phyloP scores from a whole-genome alignment of 2,329 filamentous ascomycete genomes.

The Pestalotiopsis sp. region DNA sequence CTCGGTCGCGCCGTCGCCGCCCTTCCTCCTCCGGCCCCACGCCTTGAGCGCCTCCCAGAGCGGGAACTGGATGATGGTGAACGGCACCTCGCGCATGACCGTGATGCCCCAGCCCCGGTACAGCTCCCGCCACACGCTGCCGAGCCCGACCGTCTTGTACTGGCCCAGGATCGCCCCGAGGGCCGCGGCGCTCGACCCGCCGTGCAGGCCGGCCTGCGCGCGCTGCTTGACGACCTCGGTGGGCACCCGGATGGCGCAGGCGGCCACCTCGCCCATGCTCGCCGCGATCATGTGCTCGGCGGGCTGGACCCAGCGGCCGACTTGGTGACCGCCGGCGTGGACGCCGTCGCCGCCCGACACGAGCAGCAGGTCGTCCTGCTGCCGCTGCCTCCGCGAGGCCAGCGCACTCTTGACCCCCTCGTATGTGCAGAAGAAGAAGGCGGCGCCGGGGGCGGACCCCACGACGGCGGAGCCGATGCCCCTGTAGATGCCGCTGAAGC shows the following conservation, averaged over 20 bases:
- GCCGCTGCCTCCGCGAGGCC: slow-evolving; percentile 28
- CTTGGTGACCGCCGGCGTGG: neutral
- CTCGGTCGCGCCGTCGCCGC: slow-evolving; percentile 31
- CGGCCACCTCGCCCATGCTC: slow-evolving; percentile 84
- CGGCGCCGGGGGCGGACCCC: slow-evolving; percentile 89
- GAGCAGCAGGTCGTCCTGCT: slow-evolving; percentile 28
- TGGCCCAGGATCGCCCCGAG: slow-evolving; percentile 70
- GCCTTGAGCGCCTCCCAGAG: slow-evolving; percentile 93
- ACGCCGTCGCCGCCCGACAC: slow-evolving; percentile 9
- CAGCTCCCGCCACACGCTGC: slow-evolving; percentile 75
- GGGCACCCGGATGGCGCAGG: slow-evolving; percentile 88
- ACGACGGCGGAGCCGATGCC: slow-evolving; percentile 88
- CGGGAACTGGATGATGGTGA: slow-evolving; percentile 96
- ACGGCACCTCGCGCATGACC: slow-evolving; percentile 93
- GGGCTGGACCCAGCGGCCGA: slow-evolving; percentile 26
- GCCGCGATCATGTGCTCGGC: slow-evolving; percentile 82
- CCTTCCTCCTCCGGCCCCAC: slow-evolving; percentile 56
- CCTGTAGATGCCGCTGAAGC: slow-evolving; percentile 89
- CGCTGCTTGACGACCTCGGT: slow-evolving; percentile 98
- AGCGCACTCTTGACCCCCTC: slow-evolving; percentile 70
- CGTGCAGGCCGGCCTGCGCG: slow-evolving; percentile 84
- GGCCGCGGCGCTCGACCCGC: slow-evolving; percentile 68
- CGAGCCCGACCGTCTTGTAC: slow-evolving; percentile 44
- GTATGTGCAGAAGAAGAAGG: slow-evolving; percentile 97
- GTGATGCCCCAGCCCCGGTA: slow-evolving; percentile 94